A percentile compares a stretch with the other conserved stretches of the same genome.
Evolutionary conservation across 768 basidiomycete species (phyloP).

Genomic region (Mycena kentingensis): DNA sequence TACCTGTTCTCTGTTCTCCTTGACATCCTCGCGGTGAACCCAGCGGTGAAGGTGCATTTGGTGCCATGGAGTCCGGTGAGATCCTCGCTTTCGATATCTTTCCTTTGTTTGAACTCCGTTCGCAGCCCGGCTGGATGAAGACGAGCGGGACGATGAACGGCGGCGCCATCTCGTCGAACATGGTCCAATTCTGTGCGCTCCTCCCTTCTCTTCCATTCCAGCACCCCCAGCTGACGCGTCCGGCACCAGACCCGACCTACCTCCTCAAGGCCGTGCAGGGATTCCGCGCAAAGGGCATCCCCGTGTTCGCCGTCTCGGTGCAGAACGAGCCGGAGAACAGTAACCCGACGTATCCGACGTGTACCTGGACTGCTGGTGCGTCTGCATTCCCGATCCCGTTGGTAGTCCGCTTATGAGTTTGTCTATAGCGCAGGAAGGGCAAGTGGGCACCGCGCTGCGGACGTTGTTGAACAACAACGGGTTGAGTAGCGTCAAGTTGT

Average conservation of each 20-base stretch:
- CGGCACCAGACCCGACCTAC: constrained; percentile 75
- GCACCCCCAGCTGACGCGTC: too few relatives aligned
- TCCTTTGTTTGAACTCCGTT: background rate
- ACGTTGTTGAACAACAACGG: constrained; percentile 64
- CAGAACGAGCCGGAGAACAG: constrained; percentile 58
- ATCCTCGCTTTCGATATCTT: constrained; percentile 8
- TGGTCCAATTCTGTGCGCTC: background rate
- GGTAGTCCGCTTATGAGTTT: background rate
- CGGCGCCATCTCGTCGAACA: constrained; percentile 44
- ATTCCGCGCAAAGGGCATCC: constrained; percentile 60
- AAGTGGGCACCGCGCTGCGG: constrained; percentile 59
- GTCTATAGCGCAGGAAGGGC: constrained; percentile 50
- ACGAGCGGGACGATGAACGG: constrained; percentile 68
- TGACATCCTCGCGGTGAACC: constrained; percentile 64
- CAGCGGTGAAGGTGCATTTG: constrained; percentile 49
- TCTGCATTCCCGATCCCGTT: background rate
- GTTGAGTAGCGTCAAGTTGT: constrained; percentile 57
- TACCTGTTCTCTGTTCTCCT: constrained; percentile 63
- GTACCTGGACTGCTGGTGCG: constrained; percentile 47
- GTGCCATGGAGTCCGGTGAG: constrained; percentile 77
- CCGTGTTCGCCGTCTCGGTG: constrained; percentile 63
- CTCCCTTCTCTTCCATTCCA: too few relatives aligned
- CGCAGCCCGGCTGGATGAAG: constrained; percentile 83
- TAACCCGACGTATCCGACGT: constrained; percentile 72
- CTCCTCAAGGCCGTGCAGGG: constrained; percentile 73